A percentile compares a stretch with the other conserved stretches of the same genome.
These are phyloP conservation scores for Erythrobasidium yunnanense DNA, from an alignment of 768 basidiomycete species.

Conservation along the genomic window DNA sequence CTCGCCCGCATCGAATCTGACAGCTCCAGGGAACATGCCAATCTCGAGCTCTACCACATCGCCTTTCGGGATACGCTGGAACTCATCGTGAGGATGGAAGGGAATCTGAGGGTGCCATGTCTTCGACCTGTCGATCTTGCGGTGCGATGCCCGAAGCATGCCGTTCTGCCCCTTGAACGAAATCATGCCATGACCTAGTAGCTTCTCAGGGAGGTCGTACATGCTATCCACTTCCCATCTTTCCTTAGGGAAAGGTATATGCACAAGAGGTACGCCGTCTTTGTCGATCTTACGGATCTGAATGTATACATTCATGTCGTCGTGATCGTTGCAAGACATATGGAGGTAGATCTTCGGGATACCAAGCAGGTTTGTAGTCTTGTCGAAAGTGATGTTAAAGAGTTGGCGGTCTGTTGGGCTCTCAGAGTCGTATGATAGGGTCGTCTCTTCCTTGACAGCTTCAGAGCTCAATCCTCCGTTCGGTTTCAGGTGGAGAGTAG, in stretches of 20 bases:
- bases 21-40: slow-evolving; percentile 30
- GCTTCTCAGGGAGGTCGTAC: neutral
- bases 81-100: slow-evolving; percentile 28
- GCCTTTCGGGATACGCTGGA: slow-evolving; percentile 21
- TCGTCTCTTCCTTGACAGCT: neutral
- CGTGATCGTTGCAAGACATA: slow-evolving; percentile 27
- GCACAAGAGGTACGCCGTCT: slow-evolving; percentile 24
- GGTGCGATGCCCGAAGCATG: slow-evolving; percentile 31
- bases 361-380: slow-evolving; percentile 25
- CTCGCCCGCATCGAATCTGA: slow-evolving; percentile 28
- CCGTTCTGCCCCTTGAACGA: slow-evolving; percentile 23
- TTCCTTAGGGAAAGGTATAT: slow-evolving; percentile 24
- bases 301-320: slow-evolving; percentile 33
- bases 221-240: neutral
- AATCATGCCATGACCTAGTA: neutral
- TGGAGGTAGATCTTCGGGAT: slow-evolving; percentile 27
- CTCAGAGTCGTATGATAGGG: neutral
- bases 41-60: slow-evolving; percentile 31
- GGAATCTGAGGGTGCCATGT: slow-evolving; percentile 28
- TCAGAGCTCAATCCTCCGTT: slow-evolving; percentile 21
- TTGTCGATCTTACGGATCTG: slow-evolving; percentile 32
- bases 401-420: neutral
- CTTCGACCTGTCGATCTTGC: slow-evolving; percentile 23
- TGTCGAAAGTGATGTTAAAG: slow-evolving; percentile 27
- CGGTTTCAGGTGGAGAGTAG: slow-evolving; percentile 5